Conservation (phyloP, 1,139 yeast species). For the Yarrowia galli region DNA sequence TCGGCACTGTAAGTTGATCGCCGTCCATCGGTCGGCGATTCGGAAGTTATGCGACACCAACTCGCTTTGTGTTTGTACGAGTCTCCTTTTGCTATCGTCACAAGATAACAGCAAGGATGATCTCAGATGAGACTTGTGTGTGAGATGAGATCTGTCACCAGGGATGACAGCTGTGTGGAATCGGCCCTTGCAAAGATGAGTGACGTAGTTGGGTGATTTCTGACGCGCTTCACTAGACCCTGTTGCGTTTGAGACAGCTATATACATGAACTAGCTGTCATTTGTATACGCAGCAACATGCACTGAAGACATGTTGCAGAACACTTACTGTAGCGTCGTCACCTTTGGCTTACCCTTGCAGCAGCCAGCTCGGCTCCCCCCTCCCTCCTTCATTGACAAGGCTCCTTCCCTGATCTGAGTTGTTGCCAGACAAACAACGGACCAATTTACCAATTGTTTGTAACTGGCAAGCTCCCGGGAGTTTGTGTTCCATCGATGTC, state of each 20-base stretch:
- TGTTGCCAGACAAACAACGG: no score
- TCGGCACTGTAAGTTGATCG: not conserved
- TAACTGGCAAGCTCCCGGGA: not conserved
- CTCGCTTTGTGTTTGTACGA: not conserved
- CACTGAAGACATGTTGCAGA: conserved; percentile 14
- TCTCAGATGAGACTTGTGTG: conserved; percentile 1
- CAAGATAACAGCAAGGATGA: not conserved
- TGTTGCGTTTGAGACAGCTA: conserved; percentile 8
- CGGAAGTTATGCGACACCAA: conserved; percentile 7
- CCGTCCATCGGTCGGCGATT: not conserved
- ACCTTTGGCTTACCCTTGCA: conserved; percentile 20
- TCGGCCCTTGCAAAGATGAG: conserved; percentile 1
- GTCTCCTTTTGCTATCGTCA: not conserved
- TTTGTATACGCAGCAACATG: conserved; percentile 28
- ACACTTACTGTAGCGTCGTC: not conserved
- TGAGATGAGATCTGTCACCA: conserved; percentile 8
- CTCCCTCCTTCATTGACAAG: not conserved
- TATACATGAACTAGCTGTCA: not conserved
- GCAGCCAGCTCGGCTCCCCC: conserved; percentile 2
- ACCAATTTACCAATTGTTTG: not conserved
- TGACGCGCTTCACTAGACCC: conserved; percentile 19
- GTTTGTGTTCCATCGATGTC: not conserved
- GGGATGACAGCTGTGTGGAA: conserved; percentile 26
- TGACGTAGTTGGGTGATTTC: not conserved
- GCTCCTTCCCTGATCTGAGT: not conserved